Evolutionary conservation across 177 flowering plant genomes (phyloP).

Genomic region (Telopea speciosissima): DNA sequence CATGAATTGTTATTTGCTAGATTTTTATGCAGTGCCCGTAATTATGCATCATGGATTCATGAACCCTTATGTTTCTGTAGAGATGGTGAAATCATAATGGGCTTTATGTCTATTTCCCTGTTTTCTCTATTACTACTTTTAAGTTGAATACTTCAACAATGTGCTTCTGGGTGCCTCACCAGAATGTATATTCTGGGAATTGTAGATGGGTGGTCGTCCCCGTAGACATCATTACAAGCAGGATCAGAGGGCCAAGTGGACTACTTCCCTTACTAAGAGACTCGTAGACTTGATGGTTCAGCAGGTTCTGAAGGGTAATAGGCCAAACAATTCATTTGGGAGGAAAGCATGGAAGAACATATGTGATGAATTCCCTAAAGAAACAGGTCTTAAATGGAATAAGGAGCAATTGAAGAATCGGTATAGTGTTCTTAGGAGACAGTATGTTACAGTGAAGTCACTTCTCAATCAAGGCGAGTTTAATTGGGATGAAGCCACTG

Average conservation of each 20-base stretch:
- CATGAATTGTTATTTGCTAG: no score
- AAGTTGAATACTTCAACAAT: no score
- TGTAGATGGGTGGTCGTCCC: constrained; percentile 35
- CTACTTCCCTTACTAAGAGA: constrained; percentile 33
- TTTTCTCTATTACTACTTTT: no score
- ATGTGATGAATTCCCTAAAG: constrained; percentile 35
- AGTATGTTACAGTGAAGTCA: constrained; percentile 25
- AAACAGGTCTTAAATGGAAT: constrained; percentile 54
- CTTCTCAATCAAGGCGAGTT: constrained; percentile 40
- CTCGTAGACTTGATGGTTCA: constrained; percentile 49
- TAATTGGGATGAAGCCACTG: constrained; percentile 40
- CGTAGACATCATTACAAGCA: constrained; percentile 22
- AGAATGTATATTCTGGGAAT: no score
- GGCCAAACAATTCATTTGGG: constrained; percentile 31
- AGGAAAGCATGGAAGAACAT: constrained; percentile 49
- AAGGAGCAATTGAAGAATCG: constrained; percentile 53
- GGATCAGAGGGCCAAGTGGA: constrained; percentile 62
- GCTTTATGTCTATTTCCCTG: no score
- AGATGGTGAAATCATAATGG: no score
- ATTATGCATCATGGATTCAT: no score
- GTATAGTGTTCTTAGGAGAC: constrained; percentile 37
- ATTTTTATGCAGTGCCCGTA: no score
- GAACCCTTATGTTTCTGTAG: no score
- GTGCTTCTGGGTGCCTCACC: no score
- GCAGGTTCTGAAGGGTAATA: constrained; percentile 42